phyloP scores from a whole-genome alignment of 2,329 filamentous ascomycete species.

The Triangularia setosa region DNA sequence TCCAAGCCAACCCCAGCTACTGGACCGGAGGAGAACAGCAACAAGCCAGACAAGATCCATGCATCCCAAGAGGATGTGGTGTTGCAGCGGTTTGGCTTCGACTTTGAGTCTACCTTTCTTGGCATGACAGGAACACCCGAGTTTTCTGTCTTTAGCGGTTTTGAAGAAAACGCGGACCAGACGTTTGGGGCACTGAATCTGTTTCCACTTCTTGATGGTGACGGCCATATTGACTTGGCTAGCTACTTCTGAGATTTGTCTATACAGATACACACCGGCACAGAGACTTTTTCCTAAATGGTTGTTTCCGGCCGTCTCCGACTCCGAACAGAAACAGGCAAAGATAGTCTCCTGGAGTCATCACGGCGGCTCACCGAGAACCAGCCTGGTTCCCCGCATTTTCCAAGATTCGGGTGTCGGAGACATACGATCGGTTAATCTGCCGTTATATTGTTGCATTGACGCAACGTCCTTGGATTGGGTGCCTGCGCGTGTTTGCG shows the following conservation, averaged over 20 bases:
- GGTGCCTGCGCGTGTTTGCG: constrained; percentile 5
- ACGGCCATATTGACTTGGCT: constrained; percentile 50
- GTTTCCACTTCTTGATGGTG: constrained; percentile 48
- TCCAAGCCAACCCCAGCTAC: background rate
- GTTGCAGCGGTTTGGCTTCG: constrained; percentile 22
- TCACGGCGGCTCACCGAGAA: background rate
- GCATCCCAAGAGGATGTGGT: constrained; percentile 1
- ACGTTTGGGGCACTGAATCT: constrained; percentile 44
- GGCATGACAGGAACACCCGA: constrained; percentile 40
- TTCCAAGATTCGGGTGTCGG: constrained; percentile 9
- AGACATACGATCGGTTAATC: constrained; percentile 16
- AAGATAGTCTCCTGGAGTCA: background rate
- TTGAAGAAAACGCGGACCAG: constrained; percentile 40
- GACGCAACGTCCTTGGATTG: background rate
- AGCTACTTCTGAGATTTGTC: constrained; percentile 32
- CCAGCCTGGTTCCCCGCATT: constrained; percentile 8
- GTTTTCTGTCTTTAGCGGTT: constrained; percentile 36
- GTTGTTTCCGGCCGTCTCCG: background rate
- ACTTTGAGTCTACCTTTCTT: constrained; percentile 25
- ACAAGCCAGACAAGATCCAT: constrained; percentile 7
- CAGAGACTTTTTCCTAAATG: background rate
- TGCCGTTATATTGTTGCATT: constrained; percentile 13
- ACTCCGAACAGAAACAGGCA: background rate
- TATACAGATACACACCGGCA: too few relatives aligned
- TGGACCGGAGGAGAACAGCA: background rate